These are phyloP conservation scores for Daldinia loculata DNA, from an alignment of 495 filamentous ascomycete genomes.

Conservation along the genomic window DNA sequence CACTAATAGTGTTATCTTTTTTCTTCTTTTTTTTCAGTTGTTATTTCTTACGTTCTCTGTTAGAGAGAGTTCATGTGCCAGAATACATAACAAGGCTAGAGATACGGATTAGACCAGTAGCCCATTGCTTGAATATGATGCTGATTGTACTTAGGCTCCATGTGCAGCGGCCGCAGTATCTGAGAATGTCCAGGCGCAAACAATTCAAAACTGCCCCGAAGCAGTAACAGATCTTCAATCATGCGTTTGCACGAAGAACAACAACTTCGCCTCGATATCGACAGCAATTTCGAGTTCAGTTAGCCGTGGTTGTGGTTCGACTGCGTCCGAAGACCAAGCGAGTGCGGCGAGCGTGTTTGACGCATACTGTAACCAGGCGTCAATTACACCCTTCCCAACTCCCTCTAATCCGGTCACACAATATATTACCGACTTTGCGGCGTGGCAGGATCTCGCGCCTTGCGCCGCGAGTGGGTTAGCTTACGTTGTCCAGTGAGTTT, in stretches of 20 bases:
- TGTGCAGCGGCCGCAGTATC: slow-evolving; percentile 55
- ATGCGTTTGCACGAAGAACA: slow-evolving; percentile 61
- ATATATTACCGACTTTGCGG: slow-evolving; percentile 59
- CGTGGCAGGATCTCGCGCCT: slow-evolving; percentile 52
- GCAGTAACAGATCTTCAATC: slow-evolving; percentile 53
- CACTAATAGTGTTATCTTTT: neutral
- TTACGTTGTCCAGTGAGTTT: slow-evolving; percentile 51
- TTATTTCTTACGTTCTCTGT: neutral
- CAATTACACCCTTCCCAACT: slow-evolving; percentile 46
- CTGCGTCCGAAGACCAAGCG: slow-evolving; percentile 55
- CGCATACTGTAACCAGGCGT: slow-evolving; percentile 58
- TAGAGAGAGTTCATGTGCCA: neutral
- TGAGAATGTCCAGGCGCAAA: slow-evolving; percentile 52
- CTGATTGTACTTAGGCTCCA: slow-evolving; percentile 51
- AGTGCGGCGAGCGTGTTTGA: slow-evolving; percentile 55
- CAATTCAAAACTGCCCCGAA: slow-evolving; percentile 52
- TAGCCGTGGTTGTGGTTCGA: slow-evolving; percentile 51
- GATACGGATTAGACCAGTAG: neutral
- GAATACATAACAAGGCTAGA: too few relatives aligned
- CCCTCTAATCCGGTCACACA: slow-evolving; percentile 50
- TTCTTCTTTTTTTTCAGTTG: neutral
- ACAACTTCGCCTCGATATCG: slow-evolving; percentile 53
- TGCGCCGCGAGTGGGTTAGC: slow-evolving; percentile 54
- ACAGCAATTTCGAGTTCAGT: slow-evolving; percentile 50
- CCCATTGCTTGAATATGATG: slow-evolving; percentile 6